These are phyloP conservation scores for Fusarium metavorans DNA, from an alignment of 2,329 filamentous ascomycete species.

Conservation along the genomic window DNA sequence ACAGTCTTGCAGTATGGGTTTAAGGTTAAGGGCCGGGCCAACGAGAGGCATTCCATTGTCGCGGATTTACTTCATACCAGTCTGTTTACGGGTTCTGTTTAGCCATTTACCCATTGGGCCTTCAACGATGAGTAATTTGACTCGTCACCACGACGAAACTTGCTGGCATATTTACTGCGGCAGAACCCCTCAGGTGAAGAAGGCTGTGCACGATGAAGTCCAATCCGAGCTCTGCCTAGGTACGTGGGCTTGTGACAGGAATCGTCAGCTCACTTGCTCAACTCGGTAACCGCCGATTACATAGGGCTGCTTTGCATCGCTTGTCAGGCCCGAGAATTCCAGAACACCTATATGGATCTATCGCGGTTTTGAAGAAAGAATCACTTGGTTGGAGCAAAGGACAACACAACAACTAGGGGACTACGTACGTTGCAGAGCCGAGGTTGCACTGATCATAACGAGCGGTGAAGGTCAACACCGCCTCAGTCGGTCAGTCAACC, in stretches of 20 bases:
- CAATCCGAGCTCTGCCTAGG: neutral
- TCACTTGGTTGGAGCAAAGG: neutral
- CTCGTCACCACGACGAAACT: neutral
- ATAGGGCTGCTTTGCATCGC: neutral
- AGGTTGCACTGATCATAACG: neutral
- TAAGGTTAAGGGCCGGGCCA: neutral
- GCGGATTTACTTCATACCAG: neutral
- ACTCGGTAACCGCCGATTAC: neutral
- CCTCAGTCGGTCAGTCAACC: constrained; percentile 1
- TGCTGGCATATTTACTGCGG: neutral
- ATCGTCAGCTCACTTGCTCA: neutral
- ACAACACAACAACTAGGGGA: neutral
- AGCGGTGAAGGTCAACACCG: neutral
- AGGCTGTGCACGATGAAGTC: neutral
- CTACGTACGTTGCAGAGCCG: neutral
- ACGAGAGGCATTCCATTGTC: neutral
- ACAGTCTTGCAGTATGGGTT: neutral
- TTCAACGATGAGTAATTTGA: neutral
- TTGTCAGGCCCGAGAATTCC: neutral
- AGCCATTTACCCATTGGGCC: neutral
- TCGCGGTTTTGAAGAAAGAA: neutral
- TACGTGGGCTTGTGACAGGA: neutral
- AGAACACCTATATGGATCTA: neutral
- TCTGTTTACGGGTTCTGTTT: neutral
- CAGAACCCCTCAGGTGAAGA: neutral